phyloP scores from a whole-genome alignment of 2,329 filamentous ascomycete genomes.

The Leptodontidium sp. region DNA sequence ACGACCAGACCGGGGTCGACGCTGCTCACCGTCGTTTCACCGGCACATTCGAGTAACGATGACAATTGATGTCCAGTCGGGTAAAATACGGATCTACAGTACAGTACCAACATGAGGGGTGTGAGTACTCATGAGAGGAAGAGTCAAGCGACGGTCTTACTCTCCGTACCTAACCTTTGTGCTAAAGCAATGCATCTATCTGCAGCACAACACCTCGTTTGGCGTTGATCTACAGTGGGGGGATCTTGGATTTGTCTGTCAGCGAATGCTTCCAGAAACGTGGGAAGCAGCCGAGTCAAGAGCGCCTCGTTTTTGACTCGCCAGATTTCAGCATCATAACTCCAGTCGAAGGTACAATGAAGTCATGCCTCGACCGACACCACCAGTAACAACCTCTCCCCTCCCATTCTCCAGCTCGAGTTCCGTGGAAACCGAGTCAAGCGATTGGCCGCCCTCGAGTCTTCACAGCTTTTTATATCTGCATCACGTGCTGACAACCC shows the following conservation, averaged over 20 bases:
- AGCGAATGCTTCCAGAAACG: conserved; percentile 20
- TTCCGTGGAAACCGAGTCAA: background rate
- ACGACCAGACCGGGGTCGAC: conserved; percentile 22
- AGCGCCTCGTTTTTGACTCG: conserved; percentile 12
- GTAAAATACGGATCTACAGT: conserved; percentile 4
- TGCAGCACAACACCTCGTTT: conserved; percentile 7
- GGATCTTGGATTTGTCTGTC: background rate
- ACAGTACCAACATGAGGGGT: background rate
- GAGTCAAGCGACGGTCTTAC: conserved; percentile 8
- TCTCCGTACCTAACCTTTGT: background rate
- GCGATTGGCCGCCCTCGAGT: conserved; percentile 2
- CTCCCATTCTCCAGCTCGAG: background rate
- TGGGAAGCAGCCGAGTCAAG: conserved; percentile 12
- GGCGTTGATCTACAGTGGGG: conserved; percentile 9
- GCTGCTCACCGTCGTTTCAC: conserved; percentile 28
- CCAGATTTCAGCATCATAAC: background rate
- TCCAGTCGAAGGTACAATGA: conserved; percentile 11
- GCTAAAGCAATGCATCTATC: background rate
- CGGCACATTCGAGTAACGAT: conserved; percentile 15
- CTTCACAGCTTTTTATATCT: background rate
- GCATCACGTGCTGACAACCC: conserved; percentile 3
- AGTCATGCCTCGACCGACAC: background rate
- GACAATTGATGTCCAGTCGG: conserved; percentile 16
- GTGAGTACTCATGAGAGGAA: background rate
- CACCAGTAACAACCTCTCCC: background rate